Percentiles rank a stretch among this genome's conserved stretches.
These are phyloP conservation scores for Fusarium nisikadoi DNA, from an alignment of 2,329 filamentous ascomycete genomes.

Conservation along the genomic window DNA sequence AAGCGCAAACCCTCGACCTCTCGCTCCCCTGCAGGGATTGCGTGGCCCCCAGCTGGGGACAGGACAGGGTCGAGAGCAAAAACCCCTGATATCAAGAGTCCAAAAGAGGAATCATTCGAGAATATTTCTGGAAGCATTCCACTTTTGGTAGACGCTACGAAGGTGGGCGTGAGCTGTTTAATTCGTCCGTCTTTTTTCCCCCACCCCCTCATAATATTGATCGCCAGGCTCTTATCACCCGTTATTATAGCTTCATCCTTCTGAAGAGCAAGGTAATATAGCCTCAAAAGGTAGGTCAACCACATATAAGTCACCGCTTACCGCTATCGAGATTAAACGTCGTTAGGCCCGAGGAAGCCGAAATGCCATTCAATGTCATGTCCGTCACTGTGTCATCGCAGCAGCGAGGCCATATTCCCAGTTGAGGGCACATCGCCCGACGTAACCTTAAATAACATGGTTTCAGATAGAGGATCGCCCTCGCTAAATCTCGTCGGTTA, in stretches of 20 bases:
- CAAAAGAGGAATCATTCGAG: constrained; percentile 38
- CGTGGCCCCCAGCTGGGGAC: background rate
- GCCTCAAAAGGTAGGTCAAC: background rate
- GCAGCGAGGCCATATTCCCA: constrained; percentile 2
- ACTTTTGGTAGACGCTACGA: constrained; percentile 1
- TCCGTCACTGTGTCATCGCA: background rate
- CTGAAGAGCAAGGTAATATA: background rate
- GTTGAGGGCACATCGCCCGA: constrained; percentile 15
- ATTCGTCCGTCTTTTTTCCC: background rate
- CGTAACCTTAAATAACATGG: constrained; percentile 27
- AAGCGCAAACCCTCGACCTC: background rate
- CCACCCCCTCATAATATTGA: constrained; percentile 12
- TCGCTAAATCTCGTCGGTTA: constrained; percentile 16
- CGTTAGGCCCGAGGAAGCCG: background rate
- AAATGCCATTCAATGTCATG: background rate
- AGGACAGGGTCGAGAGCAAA: background rate
- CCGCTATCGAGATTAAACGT: background rate
- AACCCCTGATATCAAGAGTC: constrained; percentile 18
- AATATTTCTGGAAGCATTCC: constrained; percentile 41
- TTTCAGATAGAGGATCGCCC: constrained; percentile 36
- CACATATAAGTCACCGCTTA: background rate
- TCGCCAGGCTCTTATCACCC: constrained; percentile 13
- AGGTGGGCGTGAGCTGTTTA: constrained; percentile 21
- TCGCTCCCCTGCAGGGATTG: constrained; percentile 26
- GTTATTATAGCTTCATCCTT: constrained; percentile 9